These are phyloP conservation scores for Heracleum sosnowskyi DNA, from an alignment of 129 eudicot species.

Conservation along the genomic window DNA sequence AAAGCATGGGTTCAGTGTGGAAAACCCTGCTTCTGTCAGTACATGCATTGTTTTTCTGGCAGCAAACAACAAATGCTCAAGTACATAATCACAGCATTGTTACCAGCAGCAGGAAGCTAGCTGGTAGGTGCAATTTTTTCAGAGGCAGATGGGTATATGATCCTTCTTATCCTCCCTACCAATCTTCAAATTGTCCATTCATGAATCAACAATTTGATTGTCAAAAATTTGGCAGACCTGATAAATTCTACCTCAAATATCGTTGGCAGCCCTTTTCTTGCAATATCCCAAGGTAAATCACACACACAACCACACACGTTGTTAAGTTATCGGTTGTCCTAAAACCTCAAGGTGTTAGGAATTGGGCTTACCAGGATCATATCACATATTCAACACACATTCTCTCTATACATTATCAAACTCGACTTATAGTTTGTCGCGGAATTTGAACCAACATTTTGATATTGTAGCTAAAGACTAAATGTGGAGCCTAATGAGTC, in stretches of 20 bases:
- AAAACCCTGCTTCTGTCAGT: slow-evolving; percentile 19
- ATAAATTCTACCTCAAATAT: slow-evolving; percentile 53
- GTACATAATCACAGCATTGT: slow-evolving; percentile 3
- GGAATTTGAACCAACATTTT: background rate
- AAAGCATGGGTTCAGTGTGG: slow-evolving; percentile 17
- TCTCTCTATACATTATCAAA: background rate
- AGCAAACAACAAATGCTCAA: slow-evolving; percentile 13
- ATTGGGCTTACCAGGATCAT: too few relatives aligned
- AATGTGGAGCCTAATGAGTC: background rate
- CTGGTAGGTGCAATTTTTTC: slow-evolving; percentile 28
- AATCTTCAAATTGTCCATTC: slow-evolving; percentile 43
- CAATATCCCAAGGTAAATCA: slow-evolving; percentile 53
- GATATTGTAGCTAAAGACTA: background rate
- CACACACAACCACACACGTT: too few relatives aligned
- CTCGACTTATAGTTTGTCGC: too few relatives aligned
- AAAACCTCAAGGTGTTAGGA: too few relatives aligned
- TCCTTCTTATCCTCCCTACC: slow-evolving; percentile 48
- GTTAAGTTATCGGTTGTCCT: too few relatives aligned
- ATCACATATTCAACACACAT: too few relatives aligned
- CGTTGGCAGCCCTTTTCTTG: slow-evolving; percentile 70
- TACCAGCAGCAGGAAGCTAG: slow-evolving; percentile 15
- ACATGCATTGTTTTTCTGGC: slow-evolving; percentile 5
- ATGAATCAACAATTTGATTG: slow-evolving; percentile 58
- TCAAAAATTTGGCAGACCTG: slow-evolving; percentile 50
- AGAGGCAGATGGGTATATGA: slow-evolving; percentile 54